Base-by-base conservation (phyloP, 1,139 yeast genomes). In the Sugiyamaella sp. region DNA sequence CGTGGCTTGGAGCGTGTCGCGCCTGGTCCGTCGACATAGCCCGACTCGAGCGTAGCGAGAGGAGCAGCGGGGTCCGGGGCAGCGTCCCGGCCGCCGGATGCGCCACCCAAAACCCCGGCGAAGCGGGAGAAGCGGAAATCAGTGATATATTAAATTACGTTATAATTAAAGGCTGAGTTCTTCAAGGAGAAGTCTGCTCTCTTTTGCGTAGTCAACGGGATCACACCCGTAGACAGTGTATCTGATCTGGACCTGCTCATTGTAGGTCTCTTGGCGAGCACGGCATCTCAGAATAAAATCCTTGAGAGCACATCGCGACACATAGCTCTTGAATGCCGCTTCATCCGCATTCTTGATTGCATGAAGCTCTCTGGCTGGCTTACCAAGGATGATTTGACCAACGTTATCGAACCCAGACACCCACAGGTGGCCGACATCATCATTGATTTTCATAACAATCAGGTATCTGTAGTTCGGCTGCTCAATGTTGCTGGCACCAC, bases 401-500 rank as follows among this genome's bases (percentile, higher is more conserved):
- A 86, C 87, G 33, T 86, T 93, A 68, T 93, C 96, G 67, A 95
- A 95, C 54, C 88, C 76, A 0, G 96, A 86, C 33, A 88, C 74
- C 96, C 97, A 90, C 58, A 90, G 73, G 69, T 86, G 93, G 22
- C 91, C 95, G 2, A 95, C 79, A 57, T 79, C 77, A 70, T 95
- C 99, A 67, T 84, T 79, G 10, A 90, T 80, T 2, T 89, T 81
- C 51, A 84, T 72, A 21, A 85, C 84, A 62, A 91, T 71, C 54
- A 91, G 83, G 64, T 87, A 95, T 68, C 98, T 81, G 73, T 87
- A 84, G 49, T 79, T 76, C 29, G 99, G 97, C 55, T 77, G 78
- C 2, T 79, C 76, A 65, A 81, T 84, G 54, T 80, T 80, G 54
- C 80, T 74, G n/a, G n/a, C n/a, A 64, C 89, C 86, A 78, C 98